Base-by-base conservation (phyloP, 177 flowering plant species). In the Vitis hybrid region DNA sequence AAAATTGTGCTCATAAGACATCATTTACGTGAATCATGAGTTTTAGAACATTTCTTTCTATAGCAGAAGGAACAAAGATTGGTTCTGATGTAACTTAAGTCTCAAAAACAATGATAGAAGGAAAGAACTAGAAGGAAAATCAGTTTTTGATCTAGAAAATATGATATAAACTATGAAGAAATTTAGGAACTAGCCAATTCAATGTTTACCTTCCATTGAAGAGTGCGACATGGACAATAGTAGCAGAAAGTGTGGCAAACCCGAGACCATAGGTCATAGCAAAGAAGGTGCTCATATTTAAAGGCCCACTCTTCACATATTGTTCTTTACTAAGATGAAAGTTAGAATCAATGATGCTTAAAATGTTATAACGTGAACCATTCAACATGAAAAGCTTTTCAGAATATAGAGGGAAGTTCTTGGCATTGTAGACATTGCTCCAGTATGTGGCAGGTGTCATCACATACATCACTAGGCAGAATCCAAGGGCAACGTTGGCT, bases 181-280 rank as follows among this genome's bases (percentile, higher is more conserved):
- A 24, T 24, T 24, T 24, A 24, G 27, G 27, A 24, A 24, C 27
- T 2, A 24, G 27, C 0, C 27, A 24, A 3, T 24, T 24, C n/a
- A 13, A 8, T 52, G 14, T 4, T 51, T 76, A 84, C 90, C 85
- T 81, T 76, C 88, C 85, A 55, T 81, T 73, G 46, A 86, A 86
- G 15, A 87, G 83, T 1, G 81, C 24, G 11, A 87, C 83, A 62
- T 87, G 90, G n/a, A 85, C 77, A 54, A 85, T 6, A 0, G 89
- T 85, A 35, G 90, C 84, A 49, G 83, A 52, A 4, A 87, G 81
- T 2, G 88, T 75, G 5, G 90, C 90, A 69, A 87, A 87, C 49
- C 90, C 88, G 51, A 87, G 72, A 8, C 90, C 90, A 63, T 85
- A 87, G 49, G 86, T 83, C 79, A 87, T 71, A 3, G 86, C 83